Evolutionary conservation across 768 basidiomycete genomes (phyloP).

Genomic region (Xerocomellus amylosporus): DNA sequence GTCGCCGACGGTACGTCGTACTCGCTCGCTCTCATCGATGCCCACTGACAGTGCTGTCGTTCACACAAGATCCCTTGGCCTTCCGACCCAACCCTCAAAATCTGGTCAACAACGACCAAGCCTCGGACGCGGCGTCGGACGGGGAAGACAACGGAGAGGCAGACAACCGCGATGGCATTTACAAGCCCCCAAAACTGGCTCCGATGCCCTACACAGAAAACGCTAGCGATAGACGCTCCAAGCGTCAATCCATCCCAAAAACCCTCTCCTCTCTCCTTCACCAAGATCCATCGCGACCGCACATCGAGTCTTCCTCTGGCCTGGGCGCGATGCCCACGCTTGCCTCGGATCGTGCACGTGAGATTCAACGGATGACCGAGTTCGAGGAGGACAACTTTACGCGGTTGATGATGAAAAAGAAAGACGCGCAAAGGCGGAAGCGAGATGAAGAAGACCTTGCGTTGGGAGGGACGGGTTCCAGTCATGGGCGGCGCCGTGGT

Average conservation of each 20-base stretch:
- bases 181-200: conserved; percentile 84
- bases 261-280: conserved; percentile 55
- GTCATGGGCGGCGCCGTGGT: conserved; percentile 53
- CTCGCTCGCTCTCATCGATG: not conserved
- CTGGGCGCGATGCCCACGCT: conserved; percentile 60
- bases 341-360: conserved; percentile 63
- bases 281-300: conserved; percentile 58
- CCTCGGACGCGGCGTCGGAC: conserved; percentile 32
- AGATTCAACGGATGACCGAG: conserved; percentile 75
- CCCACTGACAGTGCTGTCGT: not conserved
- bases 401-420: conserved; percentile 86
- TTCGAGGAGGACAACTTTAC: conserved; percentile 97
- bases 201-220: conserved; percentile 81
- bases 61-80: conserved; percentile 72
- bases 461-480: conserved; percentile 68
- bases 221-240: conserved; percentile 43
- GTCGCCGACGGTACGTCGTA: conserved; percentile 55
- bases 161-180: conserved; percentile 49
- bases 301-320: conserved; percentile 69
- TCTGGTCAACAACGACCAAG: conserved; percentile 47
- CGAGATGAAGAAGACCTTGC: conserved; percentile 88
- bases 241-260: conserved; percentile 57
- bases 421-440: conserved; percentile 64
- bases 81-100: conserved; percentile 90
- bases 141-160: conserved; percentile 19